Base-by-base conservation (phyloP, 2,329 filamentous ascomycete genomes). In the Trichoderma atrobrunneum region DNA sequence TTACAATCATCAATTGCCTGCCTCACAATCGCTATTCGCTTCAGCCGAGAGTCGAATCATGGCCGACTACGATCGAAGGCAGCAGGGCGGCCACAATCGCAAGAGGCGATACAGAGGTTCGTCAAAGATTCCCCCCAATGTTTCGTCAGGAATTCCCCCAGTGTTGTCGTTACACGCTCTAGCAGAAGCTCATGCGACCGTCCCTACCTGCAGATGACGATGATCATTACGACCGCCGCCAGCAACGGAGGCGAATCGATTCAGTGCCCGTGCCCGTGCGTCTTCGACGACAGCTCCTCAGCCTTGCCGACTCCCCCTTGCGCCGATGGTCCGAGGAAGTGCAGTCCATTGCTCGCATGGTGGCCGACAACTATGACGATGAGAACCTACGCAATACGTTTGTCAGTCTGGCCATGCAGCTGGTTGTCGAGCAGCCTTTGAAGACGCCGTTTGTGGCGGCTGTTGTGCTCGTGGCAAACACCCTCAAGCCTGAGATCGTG, bases 391-490 rank as follows among this genome's bases (percentile, higher is more conserved):
- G 90, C 75, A 87, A 86, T 36, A 89, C 87, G 65, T 97, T 97
- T 80, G 85, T 93, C 75, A 89, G 91, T 72, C 87, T 97, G 34
- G 85, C 90, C 8, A 84, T 95, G 72, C 93, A 95, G 81, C 86
- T 98, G 75, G 87, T 92, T 57, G 81, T 93, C 43, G 96, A 99
- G 83, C 96, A 99, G 83, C 96, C 96, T 1, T 91, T 99, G 81
- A 98, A 98, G 86, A 97, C 94, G n/a, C 95, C 96, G 0, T 98
- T 98, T 80, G 88, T 97, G 48, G 94, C 95, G 11, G 93, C 93
- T 24, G 91, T 95, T 16, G 88, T 97, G 57, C 87, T 97, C 72
- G 88, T 94, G 71, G 88, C 91, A 75, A 98, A 98, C 83, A 88
- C 89, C 30, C 84, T 92, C 77, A 94, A 93, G 79, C 86, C 92